Base-by-base conservation (phyloP, 805 yeast genomes). In the Suhomyces sp. region DNA sequence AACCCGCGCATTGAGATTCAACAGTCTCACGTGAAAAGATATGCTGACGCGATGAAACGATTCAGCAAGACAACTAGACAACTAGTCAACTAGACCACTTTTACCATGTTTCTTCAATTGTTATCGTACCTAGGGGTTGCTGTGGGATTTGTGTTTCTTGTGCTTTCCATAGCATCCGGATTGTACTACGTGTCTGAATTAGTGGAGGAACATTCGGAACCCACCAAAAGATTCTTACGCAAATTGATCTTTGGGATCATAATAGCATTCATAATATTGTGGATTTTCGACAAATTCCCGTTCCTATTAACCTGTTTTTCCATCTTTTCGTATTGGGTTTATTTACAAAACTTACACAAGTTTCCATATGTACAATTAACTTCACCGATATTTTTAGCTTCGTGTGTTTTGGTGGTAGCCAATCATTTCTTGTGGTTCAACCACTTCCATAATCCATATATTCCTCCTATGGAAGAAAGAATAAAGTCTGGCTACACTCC, bases 341-440 rank as follows among this genome's bases (percentile, higher is more conserved):
- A 94, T 63, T 74, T 82, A 51, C 90, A 86, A 66, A 93, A 91
- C 66, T 76, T 94, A 64, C 77, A 79, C 57, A 83, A 80, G 60
- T 94, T 94, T 75, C 99, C 98, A 6, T 85, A 85, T 66, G 90
- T 93, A 51, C 80, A 85, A 53, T 73, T 93, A 56, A 77, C 85
- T 13, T 84, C 90, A 41, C 87, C 90, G 2, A 73, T 79, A 5
- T 92, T 94, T 63, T 68, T 93, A 10, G 59, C 79, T 5, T 84
- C 92, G 23, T 88, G 96, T 62, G 69, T 82, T 1, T 74, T 89
- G 54, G 96, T 93, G 1, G 70, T 90, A 2, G 57, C 83, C 7
- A 92, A 91, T 69, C 99, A 94, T 67, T 88, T 85, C 60, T 64
- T 90, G 22, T 94, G 99, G 99, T 93, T 92, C 70, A 80, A 83